Base-by-base conservation (phyloP, 129 eudicot genomes). In the Glebionis coronaria region DNA sequence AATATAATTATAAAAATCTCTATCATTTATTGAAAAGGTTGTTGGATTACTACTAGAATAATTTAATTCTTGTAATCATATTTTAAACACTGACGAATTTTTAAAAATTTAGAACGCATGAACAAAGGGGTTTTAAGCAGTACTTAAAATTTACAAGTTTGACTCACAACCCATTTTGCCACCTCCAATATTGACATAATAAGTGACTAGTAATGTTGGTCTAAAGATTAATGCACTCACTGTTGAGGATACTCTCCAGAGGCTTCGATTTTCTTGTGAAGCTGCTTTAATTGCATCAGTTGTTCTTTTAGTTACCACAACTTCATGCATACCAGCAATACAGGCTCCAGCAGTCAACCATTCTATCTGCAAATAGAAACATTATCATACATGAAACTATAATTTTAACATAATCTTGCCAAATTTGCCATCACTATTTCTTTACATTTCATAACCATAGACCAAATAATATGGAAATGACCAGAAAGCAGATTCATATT, bases 201-300 rank as follows among this genome's bases (percentile, higher is more conserved):
- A 57, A 29, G 14, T 55, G 63, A 54, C 20, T 13, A 14, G 29
- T 56, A 69, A 56, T 3, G 14, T 9, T 10, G 47, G 5, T 21
- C 16, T 69, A 58, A 44, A 11, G 13, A 27, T 58, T 27, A 29
- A 44, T 51, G 56, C 21, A 71, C 96, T 83, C 79, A 92, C 98
- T 56, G 98, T 93, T 76, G 98, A 93, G 29, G 98, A 93, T 56
- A 93, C 98, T 79, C 98, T 82, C 98, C 98, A 93, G n/a, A 93
- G 87, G 79, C 98, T 88, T 76, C 90, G 92, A n/a, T 82, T 88
- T 76, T 93, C 92, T 73, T 88, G 85, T 45, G 79, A 66, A 59
- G 97, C 97, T 58, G 54, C 49, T 72, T 79, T 81, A 44, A 88
- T 84, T 58, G 97, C 91, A 47, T 84, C 95, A 46, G 74, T 68